Base-by-base conservation (phyloP, 495 filamentous ascomycete genomes). In the Parathielavia hyrcaniae region DNA sequence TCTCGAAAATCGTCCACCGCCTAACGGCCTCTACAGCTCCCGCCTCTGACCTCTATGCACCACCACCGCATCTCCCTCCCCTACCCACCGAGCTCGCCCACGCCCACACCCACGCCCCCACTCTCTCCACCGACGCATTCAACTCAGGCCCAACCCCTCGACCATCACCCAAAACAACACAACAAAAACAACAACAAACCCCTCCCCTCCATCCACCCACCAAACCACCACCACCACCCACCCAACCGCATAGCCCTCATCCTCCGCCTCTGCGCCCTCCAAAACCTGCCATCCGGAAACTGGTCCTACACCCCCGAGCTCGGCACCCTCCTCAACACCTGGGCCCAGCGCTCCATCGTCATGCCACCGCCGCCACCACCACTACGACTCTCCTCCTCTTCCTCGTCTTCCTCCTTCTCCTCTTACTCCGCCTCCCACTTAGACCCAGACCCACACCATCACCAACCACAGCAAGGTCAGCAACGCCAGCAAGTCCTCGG, bases 221-320 rank as follows among this genome's bases (percentile, higher is more conserved):
- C 35, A 20, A 52, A n/a, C 11, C 19, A 22, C 40, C 35, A 48
- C 49, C 38, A 47, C 50, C 23, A 32, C 34, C 50, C 50, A 17
- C 23, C 48, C 48, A 67, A 64, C 43, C 52, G 52, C 58, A 59
- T 61, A 46, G n/a, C 58, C 53, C 43, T 56, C 26, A 53, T 62
- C 39, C 60, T 57, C 46, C 40, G 50, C 43, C 49, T 63, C 23
- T 55, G 48, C 55, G n/a, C 53, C 52, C 57, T 63, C 14, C 63
- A 65, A 38, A 34, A 62, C 51, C 63, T 58, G 43, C 63, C 56
- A 16, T 1, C 30, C 44, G 65, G 65, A 6, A 40, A 61, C 51
- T 67, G 57, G 57, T 39, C 51, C 40, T 53, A 54, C 41, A 44
- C 48, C 8, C 19, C 40, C 36, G 65, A 61, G 34, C 61, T 65